Evolutionary conservation across 2,329 filamentous ascomycete genomes (phyloP).

Genomic region (Calonectria multiphialidica): DNA sequence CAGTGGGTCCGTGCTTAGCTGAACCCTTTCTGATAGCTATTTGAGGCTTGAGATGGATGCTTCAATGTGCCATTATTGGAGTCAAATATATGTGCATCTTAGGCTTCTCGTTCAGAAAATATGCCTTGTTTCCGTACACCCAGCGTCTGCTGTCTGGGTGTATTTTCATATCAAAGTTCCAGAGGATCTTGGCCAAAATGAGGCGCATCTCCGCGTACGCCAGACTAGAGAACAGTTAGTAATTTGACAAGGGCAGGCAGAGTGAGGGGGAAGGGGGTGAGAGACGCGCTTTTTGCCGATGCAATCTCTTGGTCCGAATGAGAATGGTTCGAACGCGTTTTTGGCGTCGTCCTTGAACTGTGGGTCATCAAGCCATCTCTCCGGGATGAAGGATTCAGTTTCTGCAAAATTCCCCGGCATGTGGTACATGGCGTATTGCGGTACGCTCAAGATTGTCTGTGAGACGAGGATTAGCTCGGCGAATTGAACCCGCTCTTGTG

Average conservation of each 20-base stretch:
- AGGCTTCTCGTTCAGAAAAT: background rate
- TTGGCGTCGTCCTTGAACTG: background rate
- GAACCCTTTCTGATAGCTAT: too few relatives aligned
- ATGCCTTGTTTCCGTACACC: background rate
- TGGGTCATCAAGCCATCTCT: constrained; percentile 17
- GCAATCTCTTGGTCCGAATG: constrained; percentile 21
- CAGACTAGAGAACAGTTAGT: background rate
- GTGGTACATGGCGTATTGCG: constrained; percentile 16
- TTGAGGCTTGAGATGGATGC: background rate
- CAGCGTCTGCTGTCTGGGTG: background rate
- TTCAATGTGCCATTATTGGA: background rate
- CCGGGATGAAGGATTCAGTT: constrained; percentile 14
- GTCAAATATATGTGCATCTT: background rate
- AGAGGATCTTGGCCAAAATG: constrained; percentile 1
- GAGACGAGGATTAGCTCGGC: background rate
- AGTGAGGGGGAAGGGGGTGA: too few relatives aligned
- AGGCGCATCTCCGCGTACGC: constrained; percentile 3
- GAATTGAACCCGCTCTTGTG: background rate
- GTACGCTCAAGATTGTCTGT: background rate
- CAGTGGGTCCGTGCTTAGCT: too few relatives aligned
- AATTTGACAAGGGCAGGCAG: background rate
- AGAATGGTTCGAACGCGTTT: constrained; percentile 20
- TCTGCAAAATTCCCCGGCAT: constrained; percentile 11
- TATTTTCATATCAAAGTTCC: background rate
- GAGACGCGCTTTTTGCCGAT: constrained; percentile 22